Conservation (phyloP, 2,329 filamentous ascomycete genomes). For the Fusarium dlaminii region DNA sequence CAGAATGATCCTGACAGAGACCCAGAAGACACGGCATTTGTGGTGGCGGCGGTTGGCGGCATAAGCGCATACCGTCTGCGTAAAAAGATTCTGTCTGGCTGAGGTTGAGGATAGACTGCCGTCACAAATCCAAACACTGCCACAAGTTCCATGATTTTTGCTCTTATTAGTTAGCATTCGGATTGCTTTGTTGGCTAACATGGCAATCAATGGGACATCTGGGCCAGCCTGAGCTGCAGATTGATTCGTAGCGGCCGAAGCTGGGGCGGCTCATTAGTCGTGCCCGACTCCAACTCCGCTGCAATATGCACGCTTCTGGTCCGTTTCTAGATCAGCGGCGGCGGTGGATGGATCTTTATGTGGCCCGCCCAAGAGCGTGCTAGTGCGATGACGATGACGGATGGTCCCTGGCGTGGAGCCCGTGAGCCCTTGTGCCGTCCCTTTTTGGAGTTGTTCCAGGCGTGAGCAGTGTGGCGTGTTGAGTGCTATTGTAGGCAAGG, state of each 20-base stretch:
- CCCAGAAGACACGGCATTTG: not conserved
- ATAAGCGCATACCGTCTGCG: not conserved
- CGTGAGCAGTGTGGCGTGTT: constrained; percentile 14
- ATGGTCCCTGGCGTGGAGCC: constrained; percentile 29
- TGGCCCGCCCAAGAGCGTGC: constrained; percentile 20
- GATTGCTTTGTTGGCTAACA: constrained; percentile 16
- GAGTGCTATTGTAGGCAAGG: constrained; percentile 9
- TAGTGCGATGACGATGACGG: constrained; percentile 31
- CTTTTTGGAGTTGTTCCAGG: constrained; percentile 16
- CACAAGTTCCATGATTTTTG: constrained; percentile 22
- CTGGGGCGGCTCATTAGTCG: constrained; percentile 43
- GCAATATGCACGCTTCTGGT: constrained; percentile 43
- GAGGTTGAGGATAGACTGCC: constrained; percentile 14
- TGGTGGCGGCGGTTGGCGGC: constrained; percentile 15
- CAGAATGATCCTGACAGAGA: constrained; percentile 6
- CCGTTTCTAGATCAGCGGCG: constrained; percentile 46
- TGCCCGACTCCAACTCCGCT: constrained; percentile 32
- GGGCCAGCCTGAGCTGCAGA: constrained; percentile 34
- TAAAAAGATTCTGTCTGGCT: not conserved
- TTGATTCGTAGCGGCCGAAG: constrained; percentile 41
- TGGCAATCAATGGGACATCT: not conserved
- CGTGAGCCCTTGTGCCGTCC: constrained; percentile 15
- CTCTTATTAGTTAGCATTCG: constrained; percentile 12
- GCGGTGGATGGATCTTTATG: constrained; percentile 38
- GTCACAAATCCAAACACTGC: constrained; percentile 17